Conservation (phyloP, 1,139 yeast species). For the Blastobotrys niveus region DNA sequence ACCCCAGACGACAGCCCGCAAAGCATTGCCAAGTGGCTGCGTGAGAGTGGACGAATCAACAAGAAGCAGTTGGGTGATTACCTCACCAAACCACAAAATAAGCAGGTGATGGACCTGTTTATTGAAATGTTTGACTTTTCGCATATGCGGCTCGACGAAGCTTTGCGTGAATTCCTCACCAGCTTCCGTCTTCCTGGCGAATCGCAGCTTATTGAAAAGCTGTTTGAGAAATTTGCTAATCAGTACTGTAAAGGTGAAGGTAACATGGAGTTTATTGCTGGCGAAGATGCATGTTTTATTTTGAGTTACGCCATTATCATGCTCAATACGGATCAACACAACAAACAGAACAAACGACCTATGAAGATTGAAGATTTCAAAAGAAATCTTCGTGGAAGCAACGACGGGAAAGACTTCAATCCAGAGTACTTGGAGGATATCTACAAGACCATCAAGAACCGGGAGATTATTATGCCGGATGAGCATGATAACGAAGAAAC, state of each 20-base stretch:
- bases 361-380: constrained; percentile 85
- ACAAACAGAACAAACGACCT: constrained; percentile 64
- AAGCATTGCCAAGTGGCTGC: constrained; percentile 71
- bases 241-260: constrained; percentile 52
- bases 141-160: constrained; percentile 84
- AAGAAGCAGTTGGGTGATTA: constrained; percentile 84
- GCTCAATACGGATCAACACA: constrained; percentile 90
- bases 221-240: constrained; percentile 80
- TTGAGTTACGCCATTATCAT: constrained; percentile 87
- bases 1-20: constrained; percentile 49
- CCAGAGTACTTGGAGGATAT: constrained; percentile 75
- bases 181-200: constrained; percentile 95
- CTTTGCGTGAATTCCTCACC: constrained; percentile 72
- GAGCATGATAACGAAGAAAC: constrained; percentile 84
- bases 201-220: constrained; percentile 89
- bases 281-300: constrained; percentile 90
- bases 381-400: constrained; percentile 73
- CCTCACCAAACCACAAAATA: constrained; percentile 69
- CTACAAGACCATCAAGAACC: constrained; percentile 69
- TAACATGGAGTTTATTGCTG: constrained; percentile 34
- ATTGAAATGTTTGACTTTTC: constrained; percentile 68
- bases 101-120: constrained; percentile 56
- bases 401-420: constrained; percentile 58
- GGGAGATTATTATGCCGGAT: constrained; percentile 96
- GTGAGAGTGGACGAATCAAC: constrained; percentile 72